Evolutionary conservation across 371 early-diverging fungal genomes (phyloP).

Genomic region (Mucor sp.): DNA sequence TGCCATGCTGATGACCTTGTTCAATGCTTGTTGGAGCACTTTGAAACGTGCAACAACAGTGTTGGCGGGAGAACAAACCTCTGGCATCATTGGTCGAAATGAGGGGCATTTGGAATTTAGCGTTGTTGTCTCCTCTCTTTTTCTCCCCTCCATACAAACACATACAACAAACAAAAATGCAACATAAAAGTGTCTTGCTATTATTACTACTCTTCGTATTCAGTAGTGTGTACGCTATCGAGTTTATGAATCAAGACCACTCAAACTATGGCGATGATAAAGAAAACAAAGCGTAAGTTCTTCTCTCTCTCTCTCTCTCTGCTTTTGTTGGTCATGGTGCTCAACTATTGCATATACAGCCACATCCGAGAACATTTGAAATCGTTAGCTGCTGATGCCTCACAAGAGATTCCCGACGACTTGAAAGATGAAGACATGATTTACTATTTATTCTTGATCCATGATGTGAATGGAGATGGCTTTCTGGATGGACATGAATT

Average conservation of each 20-base stretch:
- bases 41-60: background rate
- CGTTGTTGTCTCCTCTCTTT: background rate
- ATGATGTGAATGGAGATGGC: slow-evolving; percentile 68
- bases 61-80: background rate
- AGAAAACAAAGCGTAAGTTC: slow-evolving; percentile 24
- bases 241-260: slow-evolving; percentile 24
- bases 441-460: slow-evolving; percentile 57
- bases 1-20: background rate
- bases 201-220: slow-evolving; percentile 1
- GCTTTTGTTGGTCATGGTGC: background rate
- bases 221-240: slow-evolving; percentile 8
- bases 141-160: background rate
- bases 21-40: background rate
- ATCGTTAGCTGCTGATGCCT: slow-evolving; percentile 10
- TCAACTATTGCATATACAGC: slow-evolving; percentile 7
- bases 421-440: slow-evolving; percentile 52
- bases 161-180: slow-evolving; percentile 2
- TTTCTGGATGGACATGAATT: slow-evolving; percentile 75
- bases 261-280: slow-evolving; percentile 34
- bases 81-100: background rate
- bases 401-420: slow-evolving; percentile 12
- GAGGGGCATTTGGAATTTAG: background rate
- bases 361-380: slow-evolving; percentile 35
- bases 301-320: background rate
- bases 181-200: background rate